phyloP scores from a whole-genome alignment of 345 rosid species.

The Gynandropsis gynandra region DNA sequence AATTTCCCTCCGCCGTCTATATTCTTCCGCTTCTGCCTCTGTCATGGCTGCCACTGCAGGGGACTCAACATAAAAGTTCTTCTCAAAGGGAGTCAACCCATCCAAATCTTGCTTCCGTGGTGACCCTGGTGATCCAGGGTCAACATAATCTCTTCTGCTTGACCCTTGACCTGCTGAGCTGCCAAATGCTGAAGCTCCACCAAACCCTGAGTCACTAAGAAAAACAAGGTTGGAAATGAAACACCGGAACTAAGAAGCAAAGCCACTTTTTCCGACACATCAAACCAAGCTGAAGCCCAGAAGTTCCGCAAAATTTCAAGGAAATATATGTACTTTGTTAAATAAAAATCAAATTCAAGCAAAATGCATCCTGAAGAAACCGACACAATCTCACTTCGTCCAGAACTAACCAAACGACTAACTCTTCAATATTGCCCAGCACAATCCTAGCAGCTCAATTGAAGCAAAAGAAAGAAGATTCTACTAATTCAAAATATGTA shows the following conservation, averaged over 20 bases:
- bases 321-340: not conserved
- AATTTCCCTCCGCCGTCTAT: conserved; percentile 64
- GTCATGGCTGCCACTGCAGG: conserved; percentile 79
- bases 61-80: conserved; percentile 87
- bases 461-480: not conserved
- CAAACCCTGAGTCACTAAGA: conserved; percentile 88
- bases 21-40: conserved; percentile 69
- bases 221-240: conserved; percentile 19
- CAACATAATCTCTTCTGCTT: conserved; percentile 49
- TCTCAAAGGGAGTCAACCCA: conserved; percentile 89
- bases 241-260: not conserved
- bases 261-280: conserved; percentile 14
- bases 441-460: not conserved
- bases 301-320: not conserved
- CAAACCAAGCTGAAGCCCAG: not conserved
- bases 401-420: not conserved
- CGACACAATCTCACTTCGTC: not conserved
- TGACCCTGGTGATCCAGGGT: conserved; percentile 47
- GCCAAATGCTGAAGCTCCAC: conserved; percentile 63
- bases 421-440: not conserved
- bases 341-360: not conserved
- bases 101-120: conserved; percentile 78
- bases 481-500: not conserved
- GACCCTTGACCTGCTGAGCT: conserved; percentile 44
- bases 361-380: not conserved